Conservation (phyloP, 257 asterid species). For the Salvia splendens region DNA sequence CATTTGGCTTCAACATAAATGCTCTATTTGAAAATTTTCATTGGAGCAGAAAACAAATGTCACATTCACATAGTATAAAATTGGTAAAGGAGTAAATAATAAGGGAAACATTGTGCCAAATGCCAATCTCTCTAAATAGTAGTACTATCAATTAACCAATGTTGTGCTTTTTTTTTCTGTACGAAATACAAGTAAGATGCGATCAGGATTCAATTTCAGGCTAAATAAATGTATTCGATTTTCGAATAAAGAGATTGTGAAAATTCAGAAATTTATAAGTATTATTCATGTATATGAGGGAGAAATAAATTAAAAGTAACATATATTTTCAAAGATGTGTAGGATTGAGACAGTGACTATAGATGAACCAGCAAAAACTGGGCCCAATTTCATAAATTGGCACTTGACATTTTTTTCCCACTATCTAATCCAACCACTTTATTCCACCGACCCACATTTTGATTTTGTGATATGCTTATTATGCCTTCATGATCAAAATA, state of each 20-base stretch:
- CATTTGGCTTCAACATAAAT: constrained; percentile 18
- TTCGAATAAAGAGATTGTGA: neutral
- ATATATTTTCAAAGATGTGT: neutral
- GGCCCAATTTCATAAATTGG: constrained; percentile 28
- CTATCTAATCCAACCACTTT: constrained; percentile 21
- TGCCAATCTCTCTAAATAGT: neutral
- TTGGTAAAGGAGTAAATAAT: too few relatives aligned
- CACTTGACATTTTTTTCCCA: constrained; percentile 23
- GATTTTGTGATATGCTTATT: neutral
- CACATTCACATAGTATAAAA: too few relatives aligned
- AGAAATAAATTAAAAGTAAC: neutral
- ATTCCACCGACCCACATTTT: constrained; percentile 28
- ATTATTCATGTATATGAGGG: neutral
- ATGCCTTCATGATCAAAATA: neutral
- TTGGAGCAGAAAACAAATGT: too few relatives aligned
- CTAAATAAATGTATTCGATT: neutral
- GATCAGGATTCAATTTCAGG: too few relatives aligned
- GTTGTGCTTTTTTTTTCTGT: neutral
- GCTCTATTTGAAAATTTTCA: neutral
- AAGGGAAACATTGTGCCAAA: neutral
- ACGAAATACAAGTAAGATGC: neutral
- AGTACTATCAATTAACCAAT: too few relatives aligned
- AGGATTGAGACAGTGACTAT: neutral
- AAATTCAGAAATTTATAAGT: neutral
- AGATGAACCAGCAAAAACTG: neutral